Percentiles rank a stretch among this genome's conserved stretches.
phyloP scores from a whole-genome alignment of 2,329 filamentous ascomycete species.

The Atkinsonella hypoxylon region DNA sequence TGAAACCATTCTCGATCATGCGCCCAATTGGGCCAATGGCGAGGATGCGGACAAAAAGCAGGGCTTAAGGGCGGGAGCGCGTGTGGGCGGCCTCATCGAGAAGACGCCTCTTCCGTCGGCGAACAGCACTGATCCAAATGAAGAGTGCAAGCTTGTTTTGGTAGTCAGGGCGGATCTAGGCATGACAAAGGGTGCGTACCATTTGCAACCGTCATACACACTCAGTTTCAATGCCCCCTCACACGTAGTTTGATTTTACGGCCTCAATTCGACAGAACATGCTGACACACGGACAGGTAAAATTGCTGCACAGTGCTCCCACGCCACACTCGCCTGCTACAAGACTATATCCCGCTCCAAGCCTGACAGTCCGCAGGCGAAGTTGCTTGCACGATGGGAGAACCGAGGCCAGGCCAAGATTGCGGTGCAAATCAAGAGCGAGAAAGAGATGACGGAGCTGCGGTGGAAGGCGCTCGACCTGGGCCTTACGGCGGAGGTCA shows the following conservation, averaged over 20 bases:
- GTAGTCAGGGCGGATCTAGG: conserved; percentile 89
- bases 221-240: too few species aligned
- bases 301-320: conserved; percentile 88
- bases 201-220: conserved; percentile 1
- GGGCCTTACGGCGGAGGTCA: conserved; percentile 78
- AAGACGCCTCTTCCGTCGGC: conserved; percentile 20
- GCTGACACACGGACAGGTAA: conserved; percentile 50
- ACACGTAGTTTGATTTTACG: too few species aligned
- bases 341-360: conserved; percentile 59
- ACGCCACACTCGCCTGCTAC: conserved; percentile 97
- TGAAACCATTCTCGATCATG: conserved; percentile 49
- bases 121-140: conserved; percentile 27
- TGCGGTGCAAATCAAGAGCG: conserved; percentile 75
- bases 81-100: conserved; percentile 15
- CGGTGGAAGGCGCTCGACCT: conserved; percentile 72
- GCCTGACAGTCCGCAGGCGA: conserved; percentile 40
- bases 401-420: conserved; percentile 81
- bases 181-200: conserved; percentile 81
- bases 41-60: conserved; percentile 46
- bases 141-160: conserved; percentile 90
- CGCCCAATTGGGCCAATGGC: conserved; percentile 54
- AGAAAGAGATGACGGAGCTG: conserved; percentile 65
- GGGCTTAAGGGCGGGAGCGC: conserved; percentile 28
- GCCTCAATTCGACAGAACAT: neutral
- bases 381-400: conserved; percentile 76